Evolutionary conservation across 352 stramenopile genomes (phyloP), one percentile per base, ranked within the genome.

Genomic region (Globisporangium paroecandrum): DNA sequence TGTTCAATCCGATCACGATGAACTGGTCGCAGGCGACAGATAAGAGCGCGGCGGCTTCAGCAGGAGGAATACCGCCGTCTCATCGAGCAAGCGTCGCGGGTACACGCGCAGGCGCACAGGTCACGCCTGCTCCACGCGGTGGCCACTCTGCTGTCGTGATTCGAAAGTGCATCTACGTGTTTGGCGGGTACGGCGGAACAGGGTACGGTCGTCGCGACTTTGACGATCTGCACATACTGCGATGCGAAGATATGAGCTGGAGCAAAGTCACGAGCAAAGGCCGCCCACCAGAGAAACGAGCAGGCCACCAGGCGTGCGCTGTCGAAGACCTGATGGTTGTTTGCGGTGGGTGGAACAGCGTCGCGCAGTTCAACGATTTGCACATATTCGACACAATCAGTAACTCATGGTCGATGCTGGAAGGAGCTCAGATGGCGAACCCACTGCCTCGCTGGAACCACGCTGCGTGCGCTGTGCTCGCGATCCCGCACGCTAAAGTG

Each of bases 401-500:
- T 0, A 88, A 85, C 58, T 84, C 84, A 12, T 99, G 94, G 96
- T 94, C 79, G 32, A 77, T 78, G 27, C 76, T 96, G 13, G 90
- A 96, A 58, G 85, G 83, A 8, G 63, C 69, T 3, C 85, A 92
- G 65, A 93, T 93, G 85, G 82, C 74, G 4, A 87, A 74, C 36
- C 71, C 79, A n/a, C 64, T 91, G 59, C 87, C 89, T n/a, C 88
- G 95, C n/a, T 99, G 97, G 97, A 98, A 98, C 71, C 96, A 98
- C 70, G 80, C 94, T 20, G 86, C 90, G 8, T 95, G 97, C 60
- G 91, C 90, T 13, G 95, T 99, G 24, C 83, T 97, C 27, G 95
- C 97, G 38, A 98, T 99, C 55, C 97, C 97, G 8, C 81, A 98
- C 68, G 96, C 91, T 69, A 98, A 99, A 61, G 82, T 99, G 12